Evolutionary conservation across 2,329 filamentous ascomycete genomes (phyloP).

Genomic region (Alternaria ventricosa): DNA sequence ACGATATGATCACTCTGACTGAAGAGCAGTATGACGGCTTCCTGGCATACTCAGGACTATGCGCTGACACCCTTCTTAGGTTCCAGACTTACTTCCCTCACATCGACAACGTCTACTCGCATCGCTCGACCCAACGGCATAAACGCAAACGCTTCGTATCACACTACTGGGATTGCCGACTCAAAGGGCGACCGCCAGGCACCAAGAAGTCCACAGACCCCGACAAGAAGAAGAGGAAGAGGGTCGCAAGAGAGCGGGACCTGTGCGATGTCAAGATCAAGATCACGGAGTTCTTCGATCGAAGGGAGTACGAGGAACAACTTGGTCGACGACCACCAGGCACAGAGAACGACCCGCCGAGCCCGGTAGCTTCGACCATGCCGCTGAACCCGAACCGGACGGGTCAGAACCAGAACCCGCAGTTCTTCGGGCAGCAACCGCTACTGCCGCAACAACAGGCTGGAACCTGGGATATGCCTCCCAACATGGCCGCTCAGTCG

Average conservation of each 20-base stretch:
- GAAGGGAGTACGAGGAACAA: constrained; percentile 49
- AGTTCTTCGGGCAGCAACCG: constrained; percentile 33
- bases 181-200: constrained; percentile 79
- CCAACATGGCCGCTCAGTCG: constrained; percentile 19
- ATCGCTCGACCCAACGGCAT: constrained; percentile 80
- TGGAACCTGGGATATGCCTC: constrained; percentile 33
- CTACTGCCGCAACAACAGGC: constrained; percentile 22
- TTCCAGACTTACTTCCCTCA: constrained; percentile 84
- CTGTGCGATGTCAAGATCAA: constrained; percentile 89
- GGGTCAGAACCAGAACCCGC: constrained; percentile 14
- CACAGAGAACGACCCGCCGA: constrained; percentile 14
- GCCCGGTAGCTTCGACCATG: constrained; percentile 7
- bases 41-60: background rate
- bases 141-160: constrained; percentile 84
- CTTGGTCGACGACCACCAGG: constrained; percentile 36
- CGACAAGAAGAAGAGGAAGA: constrained; percentile 81
- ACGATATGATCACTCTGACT: constrained; percentile 73
- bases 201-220: constrained; percentile 82
- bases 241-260: constrained; percentile 74
- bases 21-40: constrained; percentile 69
- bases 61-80: constrained; percentile 50
- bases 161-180: constrained; percentile 83
- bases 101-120: constrained; percentile 84
- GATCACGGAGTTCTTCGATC: constrained; percentile 78
- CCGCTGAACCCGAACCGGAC: constrained; percentile 1